Evolutionary conservation across 179 eudicot genomes (phyloP).

Genomic region (Pouteria campechiana): DNA sequence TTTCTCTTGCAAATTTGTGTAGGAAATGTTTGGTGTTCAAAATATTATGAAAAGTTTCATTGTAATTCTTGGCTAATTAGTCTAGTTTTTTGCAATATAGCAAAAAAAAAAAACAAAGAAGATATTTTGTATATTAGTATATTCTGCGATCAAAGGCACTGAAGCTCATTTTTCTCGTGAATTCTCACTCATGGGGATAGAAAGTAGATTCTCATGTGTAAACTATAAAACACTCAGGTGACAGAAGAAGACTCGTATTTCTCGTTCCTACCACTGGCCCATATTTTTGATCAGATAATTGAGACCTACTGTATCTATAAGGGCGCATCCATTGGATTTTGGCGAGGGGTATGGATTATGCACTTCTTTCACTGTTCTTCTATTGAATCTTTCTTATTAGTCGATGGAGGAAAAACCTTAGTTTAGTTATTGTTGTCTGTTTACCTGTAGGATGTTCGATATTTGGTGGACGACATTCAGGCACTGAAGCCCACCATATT

Average conservation of each 20-base stretch:
- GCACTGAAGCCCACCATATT: slow-evolving; percentile 79
- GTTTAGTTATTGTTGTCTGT: neutral
- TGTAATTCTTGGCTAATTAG: neutral
- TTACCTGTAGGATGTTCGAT: slow-evolving; percentile 62
- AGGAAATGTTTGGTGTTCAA: neutral
- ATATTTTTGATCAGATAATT: slow-evolving; percentile 79
- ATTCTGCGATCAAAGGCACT: too few species aligned
- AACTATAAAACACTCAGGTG: too few species aligned
- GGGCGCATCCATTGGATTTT: slow-evolving; percentile 84
- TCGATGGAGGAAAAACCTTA: neutral
- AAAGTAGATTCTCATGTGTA: too few species aligned
- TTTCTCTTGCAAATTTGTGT: neutral
- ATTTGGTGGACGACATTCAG: slow-evolving; percentile 65
- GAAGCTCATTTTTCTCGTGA: too few species aligned
- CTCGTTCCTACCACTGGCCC: slow-evolving; percentile 97
- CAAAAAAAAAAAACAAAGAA: neutral
- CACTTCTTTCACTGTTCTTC: neutral
- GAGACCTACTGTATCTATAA: slow-evolving; percentile 61
- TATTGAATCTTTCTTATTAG: neutral
- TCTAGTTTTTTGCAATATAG: too few species aligned
- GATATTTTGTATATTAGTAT: neutral
- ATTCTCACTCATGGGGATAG: too few species aligned
- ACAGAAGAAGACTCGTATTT: slow-evolving; percentile 62
- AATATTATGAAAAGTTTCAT: neutral
- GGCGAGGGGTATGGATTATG: slow-evolving; percentile 75